Conservation (phyloP, 2,329 filamentous ascomycete genomes). For the Talaromyces sp. region DNA sequence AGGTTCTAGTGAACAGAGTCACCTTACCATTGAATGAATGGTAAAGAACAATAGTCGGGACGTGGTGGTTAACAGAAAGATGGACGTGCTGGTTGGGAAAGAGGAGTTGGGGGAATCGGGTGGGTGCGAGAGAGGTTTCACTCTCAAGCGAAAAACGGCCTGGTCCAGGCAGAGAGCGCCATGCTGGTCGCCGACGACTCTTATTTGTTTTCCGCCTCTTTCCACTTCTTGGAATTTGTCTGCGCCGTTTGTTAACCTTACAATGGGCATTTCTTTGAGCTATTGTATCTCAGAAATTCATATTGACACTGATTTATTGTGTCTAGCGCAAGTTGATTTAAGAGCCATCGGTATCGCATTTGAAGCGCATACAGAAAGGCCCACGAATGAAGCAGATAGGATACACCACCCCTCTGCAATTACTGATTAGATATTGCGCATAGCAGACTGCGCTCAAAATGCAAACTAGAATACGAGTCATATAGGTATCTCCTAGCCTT, state of each 20-base stretch:
- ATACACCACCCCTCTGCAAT: background rate
- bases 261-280: background rate
- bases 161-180: conserved; percentile 25
- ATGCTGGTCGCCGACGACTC: conserved; percentile 20
- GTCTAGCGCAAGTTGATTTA: background rate
- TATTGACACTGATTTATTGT: background rate
- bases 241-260: background rate
- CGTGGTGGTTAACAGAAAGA: background rate
- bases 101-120: conserved; percentile 23
- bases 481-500: background rate
- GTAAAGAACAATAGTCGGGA: background rate
- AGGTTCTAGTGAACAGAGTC: background rate
- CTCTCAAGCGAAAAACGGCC: conserved; percentile 35
- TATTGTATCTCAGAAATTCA: background rate
- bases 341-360: conserved; percentile 1
- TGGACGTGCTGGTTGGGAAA: conserved; percentile 15
- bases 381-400: background rate
- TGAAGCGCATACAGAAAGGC: background rate
- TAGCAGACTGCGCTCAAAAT: background rate
- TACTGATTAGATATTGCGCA: background rate
- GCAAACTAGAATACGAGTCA: background rate
- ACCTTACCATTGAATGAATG: background rate
- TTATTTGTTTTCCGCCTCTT: conserved; percentile 4
- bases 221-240: background rate
- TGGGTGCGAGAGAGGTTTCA: conserved; percentile 37